Evolutionary conservation across 768 basidiomycete genomes (phyloP), one percentile per base, ranked within the genome.

Genomic region (Rossbeevera mucosa): DNA sequence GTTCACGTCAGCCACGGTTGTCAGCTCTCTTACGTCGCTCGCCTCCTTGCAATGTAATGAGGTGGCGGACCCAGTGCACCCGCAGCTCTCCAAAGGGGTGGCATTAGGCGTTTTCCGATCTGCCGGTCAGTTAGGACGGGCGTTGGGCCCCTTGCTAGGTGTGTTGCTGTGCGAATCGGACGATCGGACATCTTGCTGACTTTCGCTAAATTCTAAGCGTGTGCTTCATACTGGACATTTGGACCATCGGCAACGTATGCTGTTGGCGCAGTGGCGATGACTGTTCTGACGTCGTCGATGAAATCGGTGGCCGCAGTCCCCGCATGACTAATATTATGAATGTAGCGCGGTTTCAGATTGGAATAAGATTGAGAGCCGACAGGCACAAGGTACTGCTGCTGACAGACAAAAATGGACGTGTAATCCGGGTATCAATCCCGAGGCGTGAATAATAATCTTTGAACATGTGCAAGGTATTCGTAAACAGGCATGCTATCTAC

Each of bases 1-100:
- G 4, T 96, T 93, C 73, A 96, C 95, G 5, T 89, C 86, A 55
- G 94, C 95, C 5, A 96, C 93, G 1, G 94, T 96, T 46, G 95
- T 99, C 56, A 97, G 89, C 64, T 82, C 91, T 8, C 75, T 99
- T 58, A 99, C 93, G 31, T 85, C 94, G 22, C 83, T 86, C 56
- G 95, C 94, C 9, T 94, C 92, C 13, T 67, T 94, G 58, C 92
- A 94, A 70, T 94, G 91, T 57, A 90, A 95, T 63, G 90, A 93
- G 25, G 77, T 70, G 11, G 67, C 79, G 14, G 82, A 85, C 62
- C 68, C 72, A 8, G 74, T 78, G 56, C 80, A 87, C 59, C 82
- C 86, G 2, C 73, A 83, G 52, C 78, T 95, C 41, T 82, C 86
- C 5, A 91, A 93, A 64, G 95, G 93, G 20, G 80, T 80, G 61